phyloP scores from a whole-genome alignment of 129 eudicot genomes.

The Flaveria bidentis region DNA sequence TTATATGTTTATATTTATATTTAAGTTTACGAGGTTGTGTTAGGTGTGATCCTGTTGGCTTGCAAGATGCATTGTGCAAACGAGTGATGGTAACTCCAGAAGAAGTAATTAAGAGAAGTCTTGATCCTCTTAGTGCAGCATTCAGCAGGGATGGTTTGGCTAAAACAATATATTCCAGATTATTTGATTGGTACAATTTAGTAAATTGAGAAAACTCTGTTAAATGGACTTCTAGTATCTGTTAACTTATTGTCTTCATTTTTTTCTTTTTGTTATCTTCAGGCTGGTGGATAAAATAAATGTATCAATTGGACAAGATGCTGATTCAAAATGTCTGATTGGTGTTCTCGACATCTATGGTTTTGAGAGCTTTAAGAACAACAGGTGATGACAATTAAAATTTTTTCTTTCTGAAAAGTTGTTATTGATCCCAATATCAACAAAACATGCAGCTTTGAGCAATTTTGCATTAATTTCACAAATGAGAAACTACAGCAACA shows the following conservation, averaged over 20 bases:
- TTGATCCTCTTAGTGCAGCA: constrained; percentile 90
- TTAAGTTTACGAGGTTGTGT: constrained; percentile 24
- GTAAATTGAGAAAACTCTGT: constrained; percentile 4
- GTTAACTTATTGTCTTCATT: background rate
- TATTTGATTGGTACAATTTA: constrained; percentile 78
- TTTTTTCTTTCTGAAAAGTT: background rate
- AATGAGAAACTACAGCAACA: constrained; percentile 99
- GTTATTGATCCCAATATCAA: constrained; percentile 20
- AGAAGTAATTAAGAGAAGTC: constrained; percentile 93
- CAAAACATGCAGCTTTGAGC: constrained; percentile 83
- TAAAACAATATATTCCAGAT: constrained; percentile 82
- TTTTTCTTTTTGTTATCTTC: constrained; percentile 15
- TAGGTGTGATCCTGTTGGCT: constrained; percentile 82
- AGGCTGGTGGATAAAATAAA: constrained; percentile 96
- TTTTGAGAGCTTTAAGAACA: constrained; percentile 92
- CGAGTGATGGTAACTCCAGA: constrained; percentile 99
- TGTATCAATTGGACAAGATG: constrained; percentile 90
- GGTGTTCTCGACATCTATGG: constrained; percentile 99
- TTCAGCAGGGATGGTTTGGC: constrained; percentile 97
- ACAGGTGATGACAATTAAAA: constrained; percentile 53
- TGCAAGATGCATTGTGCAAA: constrained; percentile 92
- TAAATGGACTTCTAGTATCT: background rate
- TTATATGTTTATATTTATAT: constrained; percentile 3
- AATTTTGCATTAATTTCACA: constrained; percentile 93
- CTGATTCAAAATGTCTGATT: constrained; percentile 69